Conservation (phyloP, 441 rosid genomes). For the Theobroma grandiflorum region DNA sequence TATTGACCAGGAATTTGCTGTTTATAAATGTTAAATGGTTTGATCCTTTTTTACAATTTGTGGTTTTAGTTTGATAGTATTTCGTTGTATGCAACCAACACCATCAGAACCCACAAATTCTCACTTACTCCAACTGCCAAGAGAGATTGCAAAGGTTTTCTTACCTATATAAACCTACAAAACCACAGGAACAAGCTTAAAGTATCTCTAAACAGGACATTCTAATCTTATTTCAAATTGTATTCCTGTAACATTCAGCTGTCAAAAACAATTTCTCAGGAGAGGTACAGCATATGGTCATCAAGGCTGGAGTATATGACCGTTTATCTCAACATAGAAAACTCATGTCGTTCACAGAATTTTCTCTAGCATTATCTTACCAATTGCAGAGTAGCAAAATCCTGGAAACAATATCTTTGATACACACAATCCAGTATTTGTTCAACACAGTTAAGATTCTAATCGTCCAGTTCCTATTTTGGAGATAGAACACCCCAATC, state of each 20-base stretch:
- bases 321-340: background rate
- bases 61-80: background rate
- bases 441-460: background rate
- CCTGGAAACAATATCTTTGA: background rate
- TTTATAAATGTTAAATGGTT: background rate
- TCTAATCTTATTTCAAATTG: background rate
- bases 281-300: background rate
- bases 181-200: background rate
- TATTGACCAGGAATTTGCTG: slow-evolving; percentile 16
- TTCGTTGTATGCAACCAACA: background rate
- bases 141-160: background rate
- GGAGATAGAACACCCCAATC: background rate
- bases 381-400: background rate
- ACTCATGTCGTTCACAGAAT: background rate
- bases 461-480: background rate
- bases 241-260: background rate
- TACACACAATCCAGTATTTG: background rate
- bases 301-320: background rate
- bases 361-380: background rate
- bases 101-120: slow-evolving; percentile 1
- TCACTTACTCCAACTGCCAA: background rate
- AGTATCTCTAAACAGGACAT: background rate
- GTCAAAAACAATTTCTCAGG: background rate
- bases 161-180: background rate
- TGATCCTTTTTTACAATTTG: background rate